Conservation (phyloP, 2,329 filamentous ascomycete genomes). For the Lasiodiplodia sp. region DNA sequence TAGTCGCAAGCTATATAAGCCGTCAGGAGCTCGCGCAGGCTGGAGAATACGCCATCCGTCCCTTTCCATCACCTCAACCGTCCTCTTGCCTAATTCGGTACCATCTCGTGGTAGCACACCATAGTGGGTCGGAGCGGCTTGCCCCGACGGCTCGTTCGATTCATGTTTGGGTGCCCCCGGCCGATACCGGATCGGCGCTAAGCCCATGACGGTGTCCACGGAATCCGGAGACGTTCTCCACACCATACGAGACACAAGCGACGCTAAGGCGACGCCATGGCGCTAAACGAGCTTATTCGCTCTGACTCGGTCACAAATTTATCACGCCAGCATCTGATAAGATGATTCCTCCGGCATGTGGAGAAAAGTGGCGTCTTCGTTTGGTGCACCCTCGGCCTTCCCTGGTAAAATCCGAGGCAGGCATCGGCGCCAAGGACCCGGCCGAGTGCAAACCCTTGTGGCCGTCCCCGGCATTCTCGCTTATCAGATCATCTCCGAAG, state of each 20-base stretch:
- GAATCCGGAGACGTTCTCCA: not conserved
- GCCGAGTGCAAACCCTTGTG: too few relatives aligned
- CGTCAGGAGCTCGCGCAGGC: too few relatives aligned
- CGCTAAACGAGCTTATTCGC: not conserved
- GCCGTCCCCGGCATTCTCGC: too few relatives aligned
- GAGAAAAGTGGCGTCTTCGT: not conserved
- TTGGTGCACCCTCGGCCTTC: too few relatives aligned
- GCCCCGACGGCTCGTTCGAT: not conserved
- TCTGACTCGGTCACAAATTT: not conserved
- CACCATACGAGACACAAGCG: not conserved
- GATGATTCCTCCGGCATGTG: not conserved
- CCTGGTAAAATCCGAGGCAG: too few relatives aligned
- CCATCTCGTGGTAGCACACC: not conserved
- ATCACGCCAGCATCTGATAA: conserved; percentile 7
- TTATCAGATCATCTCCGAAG: conserved; percentile 5
- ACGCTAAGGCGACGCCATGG: not conserved
- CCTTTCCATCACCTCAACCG: not conserved
- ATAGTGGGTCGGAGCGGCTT: not conserved
- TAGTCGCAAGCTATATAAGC: not conserved
- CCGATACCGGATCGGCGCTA: not conserved
- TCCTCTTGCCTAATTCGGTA: conserved; percentile 1
- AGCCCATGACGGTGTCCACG: not conserved
- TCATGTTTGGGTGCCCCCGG: not conserved
- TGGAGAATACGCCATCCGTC: not conserved
- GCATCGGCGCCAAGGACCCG: not conserved